Base-by-base conservation (phyloP, 768 basidiomycete species). In the Tephrocybe sp. region DNA sequence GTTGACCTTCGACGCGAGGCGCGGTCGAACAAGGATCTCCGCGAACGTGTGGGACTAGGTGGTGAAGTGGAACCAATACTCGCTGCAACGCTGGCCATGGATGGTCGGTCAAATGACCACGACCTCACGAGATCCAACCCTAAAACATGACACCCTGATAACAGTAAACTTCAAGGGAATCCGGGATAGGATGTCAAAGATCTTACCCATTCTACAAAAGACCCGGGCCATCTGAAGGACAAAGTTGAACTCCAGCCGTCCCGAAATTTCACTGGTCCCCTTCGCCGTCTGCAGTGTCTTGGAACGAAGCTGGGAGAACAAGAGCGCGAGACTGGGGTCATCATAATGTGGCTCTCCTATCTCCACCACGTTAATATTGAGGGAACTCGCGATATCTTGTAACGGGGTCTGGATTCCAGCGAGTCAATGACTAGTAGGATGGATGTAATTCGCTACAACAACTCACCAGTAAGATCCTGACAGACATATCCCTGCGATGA, bases 241-340 rank as follows among this genome's bases (percentile, higher is more conserved):
- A 64, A 98, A 98, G 63, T 90, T 94, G 69, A 95, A 98, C 63
- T 99, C 96, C 11, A 85, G 82, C 37, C 80, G 78, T 15, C 88
- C 89, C 0, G 91, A 86, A 24, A 98, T 92, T 60, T 95, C 91
- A 58, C 86, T 92, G 0, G 91, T 92, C 12, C 96, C 96, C 64
- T 94, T 87, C 1, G 89, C 89, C 4, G 96, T 86, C 72, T 98
- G 96, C 22, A 98, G 69, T 0, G 94, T 94, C 72, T 89, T 95
- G 26, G 86, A 83, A 55, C 90, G 86, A 47, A 99, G 72, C 55
- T 97, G 89, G 9, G 87, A 88, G 68, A 96, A 97, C 45, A 98
- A 71, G 32, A 98, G 74, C 1, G 93, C 89, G 21, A 98, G 80
- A 59, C 91, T 89, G 1, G 96, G 93, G 64, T 99, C 96, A 52